Base-by-base conservation (phyloP, 2,329 filamentous ascomycete genomes). In the Teratosphaeria destructans region DNA sequence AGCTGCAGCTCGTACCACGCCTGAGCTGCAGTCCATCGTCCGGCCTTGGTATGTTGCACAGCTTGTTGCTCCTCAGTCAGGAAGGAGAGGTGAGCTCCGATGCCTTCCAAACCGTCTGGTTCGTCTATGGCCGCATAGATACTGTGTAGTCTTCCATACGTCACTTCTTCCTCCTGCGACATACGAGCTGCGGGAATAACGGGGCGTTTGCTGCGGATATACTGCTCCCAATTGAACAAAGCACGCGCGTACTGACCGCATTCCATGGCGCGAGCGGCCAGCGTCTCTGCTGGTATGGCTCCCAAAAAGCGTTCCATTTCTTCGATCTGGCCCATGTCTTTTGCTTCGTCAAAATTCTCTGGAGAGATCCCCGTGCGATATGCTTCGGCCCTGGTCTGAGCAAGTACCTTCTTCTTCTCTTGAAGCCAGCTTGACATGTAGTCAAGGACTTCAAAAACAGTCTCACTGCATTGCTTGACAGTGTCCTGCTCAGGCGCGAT, bases 51-150 rank as follows among this genome's bases (percentile, higher is more conserved):
- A 74, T 99, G 91, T 67, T 95, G 90, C 59, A 96, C 80, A 35
- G 96, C 88, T 71, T 97, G 92, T 71, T 96, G 93, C 61, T 96
- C 89, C 56, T 96, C 87, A 65, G 95, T 89, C n/a, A 97, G 78
- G 11, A 91, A 85, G 60, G 88, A 87, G 3, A 97, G 78, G 71
- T 94, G 88, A 23, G 90, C 85, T 1, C 93, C 95, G 62, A 99
- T 93, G 2, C 94, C 94, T 71, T 97, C 92, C 37, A 99, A 86
- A 1, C 93, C 92, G 73, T 99, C 94, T 0, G 94, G 95, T 67
- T 99, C 94, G 69, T 99, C 94, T 62, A 99, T 97, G 67, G 96
- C 89, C 1, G 90, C 90, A 73, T 99, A 99, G 19, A 99, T 96
- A 57, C 93, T 86, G 70, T 97, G 93, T 27, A 99, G 78, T 62